Evolutionary conservation across 371 early-diverging fungal genomes (phyloP), one percentile per base, ranked within the genome.

Genomic region (Circinella minor): DNA sequence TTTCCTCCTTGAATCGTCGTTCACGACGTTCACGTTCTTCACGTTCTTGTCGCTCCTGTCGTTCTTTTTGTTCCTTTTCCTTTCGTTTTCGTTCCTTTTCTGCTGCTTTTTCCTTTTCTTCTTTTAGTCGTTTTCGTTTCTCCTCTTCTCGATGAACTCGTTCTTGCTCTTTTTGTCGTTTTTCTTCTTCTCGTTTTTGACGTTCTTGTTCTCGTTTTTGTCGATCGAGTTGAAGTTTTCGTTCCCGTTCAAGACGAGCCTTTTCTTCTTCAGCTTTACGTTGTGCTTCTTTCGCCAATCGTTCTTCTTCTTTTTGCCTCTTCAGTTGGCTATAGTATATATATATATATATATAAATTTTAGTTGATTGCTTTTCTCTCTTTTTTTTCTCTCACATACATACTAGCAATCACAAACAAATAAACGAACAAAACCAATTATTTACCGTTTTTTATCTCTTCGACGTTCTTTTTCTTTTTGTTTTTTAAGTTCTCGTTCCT

Each of bases 401-500:
- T 43, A 6, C 43, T 9, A 6, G 6, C 43, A 43, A 9, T 11
- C 43, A 43, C 43, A 27, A 27, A 27, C 43, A 6, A 43, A 46
- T 14, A 17, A 51, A 13, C 27, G 37, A 36, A 60, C 11, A 46
- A 55, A 48, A 10, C 49, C 27, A 49, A 9, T n/a, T 34, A 11
- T 27, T 34, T 80, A 83, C 82, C 83, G 72, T 70, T 86, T 87
- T 61, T 85, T 83, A 54, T 82, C 81, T n/a, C 77, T 81, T 72
- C 86, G 88, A 80, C 82, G 83, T 70, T 90, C 92, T 81, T 89
- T 88, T 66, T 85, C 83, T 65, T 79, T 79, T 70, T 87, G 86
- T 79, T 88, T 89, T 61, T 81, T 86, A 37, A 82, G 80, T 77
- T 91, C 88, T 36, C 84, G 86, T 63, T 87, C 88, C 71, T 90